Conservation (phyloP, 2,329 filamentous ascomycete species). For the Colletotrichum sp. region DNA sequence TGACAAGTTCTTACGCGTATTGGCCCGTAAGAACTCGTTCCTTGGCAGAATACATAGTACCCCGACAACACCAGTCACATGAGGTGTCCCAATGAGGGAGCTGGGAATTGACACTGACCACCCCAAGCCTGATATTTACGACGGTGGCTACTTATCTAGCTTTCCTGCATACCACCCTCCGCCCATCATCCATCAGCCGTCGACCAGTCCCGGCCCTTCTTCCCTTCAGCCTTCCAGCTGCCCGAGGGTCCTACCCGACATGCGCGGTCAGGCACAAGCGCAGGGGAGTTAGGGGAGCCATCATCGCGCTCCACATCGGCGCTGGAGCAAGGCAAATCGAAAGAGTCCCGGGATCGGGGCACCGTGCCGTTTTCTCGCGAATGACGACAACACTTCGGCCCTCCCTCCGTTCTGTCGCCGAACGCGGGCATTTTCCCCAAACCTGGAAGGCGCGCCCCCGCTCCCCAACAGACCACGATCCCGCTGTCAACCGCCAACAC, state of each 20-base stretch:
- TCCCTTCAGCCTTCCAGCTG: not conserved
- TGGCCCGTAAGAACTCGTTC: not conserved
- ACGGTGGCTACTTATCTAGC: not conserved
- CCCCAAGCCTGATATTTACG: not conserved
- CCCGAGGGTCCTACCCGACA: not conserved
- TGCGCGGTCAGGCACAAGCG: not conserved
- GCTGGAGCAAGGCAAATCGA: not conserved
- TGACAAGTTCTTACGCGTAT: not conserved
- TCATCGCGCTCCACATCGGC: not conserved
- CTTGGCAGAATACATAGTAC: not conserved
- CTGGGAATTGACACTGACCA: not conserved
- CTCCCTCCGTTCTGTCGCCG: not conserved
- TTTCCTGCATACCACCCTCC: not conserved
- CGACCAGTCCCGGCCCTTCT: not conserved
- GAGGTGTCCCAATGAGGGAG: not conserved
- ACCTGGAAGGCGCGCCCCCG: not conserved
- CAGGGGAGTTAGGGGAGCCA: not conserved
- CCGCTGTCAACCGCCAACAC: not conserved
- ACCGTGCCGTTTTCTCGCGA: not conserved
- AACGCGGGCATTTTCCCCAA: not conserved
- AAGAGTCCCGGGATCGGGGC: not conserved
- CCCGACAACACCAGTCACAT: not conserved
- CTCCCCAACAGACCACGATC: not conserved
- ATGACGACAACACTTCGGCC: conserved; percentile 1
- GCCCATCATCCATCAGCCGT: not conserved